Evolutionary conservation across 352 stramenopile genomes (phyloP).

Genomic region (Thraustochytrium striatum): DNA sequence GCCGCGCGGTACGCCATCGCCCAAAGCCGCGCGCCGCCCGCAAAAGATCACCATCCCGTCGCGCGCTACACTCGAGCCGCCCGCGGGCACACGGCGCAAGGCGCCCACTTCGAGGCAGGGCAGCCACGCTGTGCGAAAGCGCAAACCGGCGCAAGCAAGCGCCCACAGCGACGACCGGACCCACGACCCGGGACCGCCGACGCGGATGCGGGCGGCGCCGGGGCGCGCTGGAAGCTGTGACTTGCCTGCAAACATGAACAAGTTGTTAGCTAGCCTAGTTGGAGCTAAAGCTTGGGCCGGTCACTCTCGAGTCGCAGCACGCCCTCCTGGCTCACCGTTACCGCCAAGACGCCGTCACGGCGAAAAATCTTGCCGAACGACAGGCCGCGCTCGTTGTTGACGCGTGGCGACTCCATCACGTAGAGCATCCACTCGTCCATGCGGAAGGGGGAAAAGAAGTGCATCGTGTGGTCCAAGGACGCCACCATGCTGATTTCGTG

Average conservation of each 20-base stretch:
- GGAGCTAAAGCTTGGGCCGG: not conserved
- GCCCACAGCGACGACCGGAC: too few relatives aligned
- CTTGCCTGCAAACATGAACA: not conserved
- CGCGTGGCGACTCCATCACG: constrained; percentile 46
- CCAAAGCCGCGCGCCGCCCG: too few relatives aligned
- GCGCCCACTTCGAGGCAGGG: not conserved
- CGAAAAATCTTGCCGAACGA: constrained; percentile 49
- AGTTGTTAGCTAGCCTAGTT: not conserved
- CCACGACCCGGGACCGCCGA: too few relatives aligned
- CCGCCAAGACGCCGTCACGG: constrained; percentile 35
- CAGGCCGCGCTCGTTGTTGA: constrained; percentile 43
- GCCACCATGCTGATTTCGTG: constrained; percentile 48
- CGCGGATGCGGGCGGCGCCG: too few relatives aligned
- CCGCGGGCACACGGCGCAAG: not conserved
- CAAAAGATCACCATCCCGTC: too few relatives aligned
- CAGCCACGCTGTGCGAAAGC: not conserved
- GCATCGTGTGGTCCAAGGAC: constrained; percentile 52
- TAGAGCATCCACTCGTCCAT: constrained; percentile 54
- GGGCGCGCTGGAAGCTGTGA: too few relatives aligned
- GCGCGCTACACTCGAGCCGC: too few relatives aligned
- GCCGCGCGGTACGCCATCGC: too few relatives aligned
- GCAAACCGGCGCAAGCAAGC: not conserved
- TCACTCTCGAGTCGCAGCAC: constrained; percentile 44
- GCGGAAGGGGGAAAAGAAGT: constrained; percentile 47
- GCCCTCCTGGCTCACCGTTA: constrained; percentile 51